These are phyloP conservation scores for Echinosophora koreensis DNA, from an alignment of 306 rosid genomes.

Conservation along the genomic window DNA sequence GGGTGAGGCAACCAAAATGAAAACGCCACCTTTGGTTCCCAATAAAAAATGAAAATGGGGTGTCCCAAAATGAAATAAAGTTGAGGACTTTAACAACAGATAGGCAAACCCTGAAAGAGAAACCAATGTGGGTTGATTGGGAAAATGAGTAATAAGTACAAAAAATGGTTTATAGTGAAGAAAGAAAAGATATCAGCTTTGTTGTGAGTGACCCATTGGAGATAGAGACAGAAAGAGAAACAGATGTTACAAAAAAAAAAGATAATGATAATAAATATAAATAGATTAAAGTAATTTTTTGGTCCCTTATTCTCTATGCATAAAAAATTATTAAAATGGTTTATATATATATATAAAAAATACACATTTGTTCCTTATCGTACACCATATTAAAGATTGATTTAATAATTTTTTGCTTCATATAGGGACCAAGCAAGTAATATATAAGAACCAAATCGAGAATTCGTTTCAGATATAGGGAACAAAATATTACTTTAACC, in stretches of 20 bases:
- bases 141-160: slow-evolving; percentile 24
- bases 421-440: too few relatives aligned
- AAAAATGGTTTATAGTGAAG: slow-evolving; percentile 35
- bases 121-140: slow-evolving; percentile 7
- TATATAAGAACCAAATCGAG: too few relatives aligned
- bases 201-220: slow-evolving; percentile 38
- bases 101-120: slow-evolving; percentile 34
- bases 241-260: neutral
- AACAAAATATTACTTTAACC: too few relatives aligned
- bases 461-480: too few relatives aligned
- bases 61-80: slow-evolving; percentile 20
- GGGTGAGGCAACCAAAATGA: slow-evolving; percentile 35
- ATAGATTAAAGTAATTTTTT: too few relatives aligned
- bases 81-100: neutral
- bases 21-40: slow-evolving; percentile 26
- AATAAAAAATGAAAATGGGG: slow-evolving; percentile 29
- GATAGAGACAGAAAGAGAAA: slow-evolving; percentile 28
- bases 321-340: too few relatives aligned
- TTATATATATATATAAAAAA: too few relatives aligned
- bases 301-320: too few relatives aligned
- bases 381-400: too few relatives aligned
- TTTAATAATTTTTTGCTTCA: too few relatives aligned
- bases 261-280: neutral
- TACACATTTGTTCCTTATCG: too few relatives aligned
- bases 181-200: slow-evolving; percentile 37